These are phyloP conservation scores for Amaranthus palmeri DNA, from an alignment of 148 eudicot genomes.

Conservation along the genomic window DNA sequence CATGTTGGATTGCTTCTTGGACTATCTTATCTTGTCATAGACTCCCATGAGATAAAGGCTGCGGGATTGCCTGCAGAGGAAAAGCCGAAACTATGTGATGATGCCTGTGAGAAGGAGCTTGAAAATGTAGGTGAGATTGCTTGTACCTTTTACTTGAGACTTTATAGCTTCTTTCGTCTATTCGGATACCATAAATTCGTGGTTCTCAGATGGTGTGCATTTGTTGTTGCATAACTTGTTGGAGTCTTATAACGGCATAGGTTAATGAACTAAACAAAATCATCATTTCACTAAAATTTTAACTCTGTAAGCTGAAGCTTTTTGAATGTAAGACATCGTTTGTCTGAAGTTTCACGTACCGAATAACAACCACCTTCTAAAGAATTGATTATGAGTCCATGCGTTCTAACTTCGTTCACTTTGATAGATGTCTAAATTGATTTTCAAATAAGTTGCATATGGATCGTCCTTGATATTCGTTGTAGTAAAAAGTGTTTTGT, in stretches of 20 bases:
- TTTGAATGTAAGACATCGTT: no score
- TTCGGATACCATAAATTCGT: background rate
- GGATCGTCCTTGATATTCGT: background rate
- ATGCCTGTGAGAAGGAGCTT: slow-evolving; percentile 86
- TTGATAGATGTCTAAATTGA: no score
- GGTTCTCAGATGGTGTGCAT: background rate
- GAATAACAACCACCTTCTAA: no score
- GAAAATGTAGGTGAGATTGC: slow-evolving; percentile 99
- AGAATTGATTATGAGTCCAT: no score
- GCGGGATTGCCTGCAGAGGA: slow-evolving; percentile 90
- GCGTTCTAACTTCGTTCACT: no score
- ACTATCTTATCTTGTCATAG: slow-evolving; percentile 34
- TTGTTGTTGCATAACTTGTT: background rate
- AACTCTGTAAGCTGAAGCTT: no score
- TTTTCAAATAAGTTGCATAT: background rate
- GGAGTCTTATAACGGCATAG: background rate
- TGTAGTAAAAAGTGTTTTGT: background rate
- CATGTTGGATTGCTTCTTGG: slow-evolving; percentile 48
- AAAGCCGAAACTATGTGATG: slow-evolving; percentile 80
- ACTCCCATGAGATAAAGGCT: slow-evolving; percentile 40
- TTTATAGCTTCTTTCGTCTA: background rate
- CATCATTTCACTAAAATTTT: background rate
- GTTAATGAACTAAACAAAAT: background rate
- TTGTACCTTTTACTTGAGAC: slow-evolving; percentile 27
- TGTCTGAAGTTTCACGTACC: no score